Evolutionary conservation across 1,284 basidiomycete genomes (phyloP).

Genomic region (Ceratobasidium sp.): DNA sequence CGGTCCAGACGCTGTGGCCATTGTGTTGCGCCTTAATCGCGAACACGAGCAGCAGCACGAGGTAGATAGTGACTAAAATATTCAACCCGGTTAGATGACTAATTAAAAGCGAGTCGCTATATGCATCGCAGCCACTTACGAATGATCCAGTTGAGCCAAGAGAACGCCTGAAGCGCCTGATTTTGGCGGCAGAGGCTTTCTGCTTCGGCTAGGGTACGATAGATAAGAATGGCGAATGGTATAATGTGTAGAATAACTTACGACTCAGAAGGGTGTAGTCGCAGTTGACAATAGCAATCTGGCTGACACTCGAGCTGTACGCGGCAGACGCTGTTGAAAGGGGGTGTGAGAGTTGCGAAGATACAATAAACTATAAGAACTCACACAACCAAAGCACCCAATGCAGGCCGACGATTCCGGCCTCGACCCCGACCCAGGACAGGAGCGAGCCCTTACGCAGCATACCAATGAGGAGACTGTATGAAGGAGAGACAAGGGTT

Average conservation of each 20-base stretch:
- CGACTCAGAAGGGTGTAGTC: not conserved
- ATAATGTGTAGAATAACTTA: not conserved
- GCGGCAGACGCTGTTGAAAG: conserved; percentile 29
- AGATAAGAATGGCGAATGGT: not conserved
- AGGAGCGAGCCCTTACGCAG: conserved; percentile 32
- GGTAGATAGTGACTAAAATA: conserved; percentile 1
- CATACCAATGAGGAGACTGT: conserved; percentile 30
- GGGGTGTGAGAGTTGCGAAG: conserved; percentile 2
- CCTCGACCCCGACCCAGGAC: conserved; percentile 42
- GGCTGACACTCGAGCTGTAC: conserved; percentile 35
- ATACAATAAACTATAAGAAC: not conserved
- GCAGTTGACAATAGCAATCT: conserved; percentile 26
- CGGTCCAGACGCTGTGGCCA: conserved; percentile 28
- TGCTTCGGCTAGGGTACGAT: conserved; percentile 27
- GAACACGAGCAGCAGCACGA: conserved; percentile 15
- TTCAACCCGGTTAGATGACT: not conserved
- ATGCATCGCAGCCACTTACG: conserved; percentile 7
- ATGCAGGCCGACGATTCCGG: conserved; percentile 30
- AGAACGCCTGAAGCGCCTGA: conserved; percentile 43
- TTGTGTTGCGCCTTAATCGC: not conserved
- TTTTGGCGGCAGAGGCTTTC: conserved; percentile 43
- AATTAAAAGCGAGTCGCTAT: not conserved
- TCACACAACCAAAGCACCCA: conserved; percentile 45
- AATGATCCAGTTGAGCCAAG: conserved; percentile 46
- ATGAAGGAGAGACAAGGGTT: not conserved